Conservation (phyloP, 1,284 basidiomycete genomes). For the Inonotus hispidus region DNA sequence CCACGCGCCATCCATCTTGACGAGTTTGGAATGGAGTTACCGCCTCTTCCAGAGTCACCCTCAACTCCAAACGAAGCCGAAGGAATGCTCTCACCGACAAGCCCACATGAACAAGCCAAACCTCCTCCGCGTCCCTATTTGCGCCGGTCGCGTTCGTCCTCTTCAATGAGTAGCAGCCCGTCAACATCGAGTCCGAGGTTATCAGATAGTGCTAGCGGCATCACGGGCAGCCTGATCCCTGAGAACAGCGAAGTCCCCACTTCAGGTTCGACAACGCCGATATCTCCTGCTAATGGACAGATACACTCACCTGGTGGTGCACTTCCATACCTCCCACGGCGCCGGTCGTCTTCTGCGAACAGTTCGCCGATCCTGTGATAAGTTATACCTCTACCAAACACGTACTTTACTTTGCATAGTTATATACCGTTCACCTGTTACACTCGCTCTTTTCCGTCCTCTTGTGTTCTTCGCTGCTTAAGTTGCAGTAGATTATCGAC, state of each 20-base stretch:
- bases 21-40: slow-evolving; percentile 43
- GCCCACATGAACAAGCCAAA: slow-evolving; percentile 33
- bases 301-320: not conserved
- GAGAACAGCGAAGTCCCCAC: not conserved
- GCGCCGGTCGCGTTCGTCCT: slow-evolving; percentile 45
- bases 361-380: slow-evolving; percentile 5
- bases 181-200: not conserved
- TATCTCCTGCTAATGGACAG: not conserved
- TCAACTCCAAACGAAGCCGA: slow-evolving; percentile 2
- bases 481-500: not conserved
- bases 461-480: not conserved
- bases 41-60: slow-evolving; percentile 21
- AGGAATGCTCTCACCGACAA: slow-evolving; percentile 1
- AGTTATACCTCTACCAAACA: not conserved
- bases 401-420: not conserved
- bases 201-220: slow-evolving; percentile 9
- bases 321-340: slow-evolving; percentile 11
- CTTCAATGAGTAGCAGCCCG: slow-evolving; percentile 31
- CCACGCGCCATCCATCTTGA: slow-evolving; percentile 45
- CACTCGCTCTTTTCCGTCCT: not conserved
- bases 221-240: slow-evolving; percentile 6
- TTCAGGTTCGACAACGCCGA: not conserved
- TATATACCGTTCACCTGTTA: not conserved
- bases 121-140: slow-evolving; percentile 51
- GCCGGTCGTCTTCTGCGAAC: slow-evolving; percentile 14